phyloP scores from a whole-genome alignment of 2,329 filamentous ascomycete species.

The Aureobasidium vineae region DNA sequence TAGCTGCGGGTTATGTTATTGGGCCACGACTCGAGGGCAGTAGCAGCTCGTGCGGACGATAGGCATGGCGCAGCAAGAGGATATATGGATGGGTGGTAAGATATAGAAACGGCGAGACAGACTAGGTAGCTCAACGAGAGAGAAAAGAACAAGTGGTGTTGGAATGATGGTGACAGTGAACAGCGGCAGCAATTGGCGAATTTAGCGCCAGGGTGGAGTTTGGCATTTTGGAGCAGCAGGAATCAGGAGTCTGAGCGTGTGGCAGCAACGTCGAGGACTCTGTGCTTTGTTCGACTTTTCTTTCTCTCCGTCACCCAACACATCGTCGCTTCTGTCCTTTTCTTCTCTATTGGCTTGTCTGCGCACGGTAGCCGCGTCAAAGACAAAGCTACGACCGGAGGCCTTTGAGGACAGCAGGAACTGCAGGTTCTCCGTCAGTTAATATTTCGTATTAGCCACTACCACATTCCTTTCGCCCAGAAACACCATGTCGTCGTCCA shows the following conservation, averaged over 20 bases:
- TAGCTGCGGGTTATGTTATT: background rate
- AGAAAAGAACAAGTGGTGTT: background rate
- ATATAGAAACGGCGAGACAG: background rate
- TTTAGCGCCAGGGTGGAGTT: constrained; percentile 17
- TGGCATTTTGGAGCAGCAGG: background rate
- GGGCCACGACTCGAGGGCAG: background rate
- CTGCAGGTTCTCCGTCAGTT: constrained; percentile 64
- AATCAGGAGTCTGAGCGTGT: constrained; percentile 23
- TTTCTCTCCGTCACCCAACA: constrained; percentile 4
- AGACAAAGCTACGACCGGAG: constrained; percentile 39
- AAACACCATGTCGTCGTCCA: constrained; percentile 42
- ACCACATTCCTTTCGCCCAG: constrained; percentile 22
- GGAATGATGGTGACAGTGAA: background rate
- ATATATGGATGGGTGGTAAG: background rate
- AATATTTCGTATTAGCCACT: constrained; percentile 26
- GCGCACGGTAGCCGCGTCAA: constrained; percentile 17
- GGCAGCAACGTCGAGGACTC: constrained; percentile 16
- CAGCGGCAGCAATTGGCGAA: background rate
- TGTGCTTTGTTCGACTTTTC: constrained; percentile 13
- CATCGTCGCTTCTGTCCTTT: constrained; percentile 17
- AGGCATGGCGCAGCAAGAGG: background rate
- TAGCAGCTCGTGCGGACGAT: constrained; percentile 1
- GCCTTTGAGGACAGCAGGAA: constrained; percentile 81
- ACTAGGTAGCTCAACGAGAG: background rate
- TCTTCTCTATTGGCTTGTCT: constrained; percentile 13